A percentile compares a stretch with the other conserved stretches of the same genome.
phyloP scores from a whole-genome alignment of 140 eudicot species.

The Bidens hawaiensis region DNA sequence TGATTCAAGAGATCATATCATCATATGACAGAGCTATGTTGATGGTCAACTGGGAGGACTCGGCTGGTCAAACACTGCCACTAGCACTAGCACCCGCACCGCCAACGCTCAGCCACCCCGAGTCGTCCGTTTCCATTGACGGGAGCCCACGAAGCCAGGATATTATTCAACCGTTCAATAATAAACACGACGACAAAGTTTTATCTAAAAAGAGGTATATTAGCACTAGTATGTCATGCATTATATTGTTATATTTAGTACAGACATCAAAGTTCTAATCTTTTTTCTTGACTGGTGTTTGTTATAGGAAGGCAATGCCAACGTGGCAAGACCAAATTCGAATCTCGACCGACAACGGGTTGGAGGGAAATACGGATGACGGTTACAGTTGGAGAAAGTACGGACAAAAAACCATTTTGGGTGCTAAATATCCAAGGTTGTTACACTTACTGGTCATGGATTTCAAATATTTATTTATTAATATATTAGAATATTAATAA shows the following conservation, averaged over 20 bases:
- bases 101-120: slow-evolving; percentile 36
- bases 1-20: slow-evolving; percentile 54
- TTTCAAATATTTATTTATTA: background rate
- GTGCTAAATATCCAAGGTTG: slow-evolving; percentile 86
- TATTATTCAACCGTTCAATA: slow-evolving; percentile 17
- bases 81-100: slow-evolving; percentile 17
- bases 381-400: slow-evolving; percentile 95
- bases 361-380: slow-evolving; percentile 80
- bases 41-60: slow-evolving; percentile 56
- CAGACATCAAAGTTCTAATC: background rate
- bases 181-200: slow-evolving; percentile 32
- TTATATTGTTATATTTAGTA: background rate
- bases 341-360: slow-evolving; percentile 51
- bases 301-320: slow-evolving; percentile 65
- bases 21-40: slow-evolving; percentile 65
- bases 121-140: slow-evolving; percentile 53
- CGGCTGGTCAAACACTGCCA: slow-evolving; percentile 28
- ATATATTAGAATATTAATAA: background rate
- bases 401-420: slow-evolving; percentile 94
- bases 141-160: slow-evolving; percentile 61
- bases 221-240: background rate
- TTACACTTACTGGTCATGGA: background rate
- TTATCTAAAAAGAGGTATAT: slow-evolving; percentile 69
- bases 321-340: slow-evolving; percentile 74
- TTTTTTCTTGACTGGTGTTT: slow-evolving; percentile 26